phyloP scores from a whole-genome alignment of 108 stramenopile species.

The Licmophora abbreviata region DNA sequence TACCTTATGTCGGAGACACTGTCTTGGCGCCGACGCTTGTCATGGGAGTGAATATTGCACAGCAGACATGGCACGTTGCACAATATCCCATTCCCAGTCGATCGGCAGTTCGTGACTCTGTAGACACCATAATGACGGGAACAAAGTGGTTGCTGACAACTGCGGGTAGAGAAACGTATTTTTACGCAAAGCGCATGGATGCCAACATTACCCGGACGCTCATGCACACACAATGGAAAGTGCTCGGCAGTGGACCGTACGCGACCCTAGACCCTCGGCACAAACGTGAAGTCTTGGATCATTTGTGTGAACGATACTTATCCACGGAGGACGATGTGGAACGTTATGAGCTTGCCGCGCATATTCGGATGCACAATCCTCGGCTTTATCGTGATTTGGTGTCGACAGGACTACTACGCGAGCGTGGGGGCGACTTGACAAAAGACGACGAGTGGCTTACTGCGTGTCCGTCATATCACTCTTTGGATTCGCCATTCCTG shows the following conservation, averaged over 20 bases:
- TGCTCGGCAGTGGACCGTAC: conserved; percentile 55
- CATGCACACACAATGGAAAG: conserved; percentile 56
- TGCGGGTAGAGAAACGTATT: conserved; percentile 25
- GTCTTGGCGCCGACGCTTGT: conserved; percentile 37
- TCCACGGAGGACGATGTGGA: conserved; percentile 21
- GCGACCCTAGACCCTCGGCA: conserved; percentile 34
- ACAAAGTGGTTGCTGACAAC: conserved; percentile 38
- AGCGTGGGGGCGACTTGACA: conserved; percentile 37
- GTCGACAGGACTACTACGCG: conserved; percentile 31
- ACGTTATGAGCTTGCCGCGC: conserved; percentile 54
- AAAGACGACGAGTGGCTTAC: conserved; percentile 51
- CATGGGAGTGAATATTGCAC: conserved; percentile 20
- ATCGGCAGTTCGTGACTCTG: conserved; percentile 34
- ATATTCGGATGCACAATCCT: conserved; percentile 44
- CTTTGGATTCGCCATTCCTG: conserved; percentile 21
- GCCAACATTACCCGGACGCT: conserved; percentile 46
- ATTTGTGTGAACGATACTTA: conserved; percentile 61
- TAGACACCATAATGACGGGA: conserved; percentile 35
- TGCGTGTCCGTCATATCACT: conserved; percentile 30
- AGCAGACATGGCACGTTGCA: conserved; percentile 32
- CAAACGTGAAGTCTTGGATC: conserved; percentile 48
- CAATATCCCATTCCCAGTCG: conserved; percentile 55
- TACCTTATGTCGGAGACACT: conserved; percentile 45
- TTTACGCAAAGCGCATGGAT: conserved; percentile 52
- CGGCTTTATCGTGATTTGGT: conserved; percentile 50